Evolutionary conservation across 352 stramenopile species (phyloP).

Genomic region (Phytophthora pisi): DNA sequence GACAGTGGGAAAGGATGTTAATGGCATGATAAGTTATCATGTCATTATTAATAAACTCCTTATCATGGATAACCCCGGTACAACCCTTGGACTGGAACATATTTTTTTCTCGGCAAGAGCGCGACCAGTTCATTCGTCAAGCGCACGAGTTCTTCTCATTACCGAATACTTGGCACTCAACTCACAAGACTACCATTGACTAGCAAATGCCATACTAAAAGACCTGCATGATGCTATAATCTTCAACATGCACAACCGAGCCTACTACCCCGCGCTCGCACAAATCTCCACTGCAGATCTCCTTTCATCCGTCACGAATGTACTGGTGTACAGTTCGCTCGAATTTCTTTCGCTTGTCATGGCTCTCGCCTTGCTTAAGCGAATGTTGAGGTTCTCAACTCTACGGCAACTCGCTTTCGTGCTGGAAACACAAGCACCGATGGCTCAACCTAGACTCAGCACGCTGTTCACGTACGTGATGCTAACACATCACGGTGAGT

Average conservation of each 20-base stretch:
- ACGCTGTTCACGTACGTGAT: slow-evolving; percentile 41
- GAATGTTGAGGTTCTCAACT: slow-evolving; percentile 23
- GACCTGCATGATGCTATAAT: slow-evolving; percentile 18
- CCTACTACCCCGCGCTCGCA: slow-evolving; percentile 22
- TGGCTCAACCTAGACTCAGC: slow-evolving; percentile 35
- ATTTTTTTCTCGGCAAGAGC: slow-evolving; percentile 23
- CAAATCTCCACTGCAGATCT: slow-evolving; percentile 9
- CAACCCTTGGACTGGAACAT: slow-evolving; percentile 7
- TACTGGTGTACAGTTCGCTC: slow-evolving; percentile 30
- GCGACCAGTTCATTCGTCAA: slow-evolving; percentile 32
- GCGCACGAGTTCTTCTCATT: slow-evolving; percentile 40
- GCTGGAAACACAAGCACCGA: slow-evolving; percentile 28
- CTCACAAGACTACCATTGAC: slow-evolving; percentile 3
- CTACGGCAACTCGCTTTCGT: slow-evolving; percentile 43
- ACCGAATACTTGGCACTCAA: slow-evolving; percentile 31
- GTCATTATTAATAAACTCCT: too few relatives aligned
- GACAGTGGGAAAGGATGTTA: neutral
- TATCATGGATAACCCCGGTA: too few relatives aligned
- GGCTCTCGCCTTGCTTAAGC: slow-evolving; percentile 16
- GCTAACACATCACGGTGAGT: slow-evolving; percentile 36
- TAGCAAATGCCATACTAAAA: neutral
- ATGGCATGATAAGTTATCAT: too few relatives aligned
- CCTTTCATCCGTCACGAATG: slow-evolving; percentile 13
- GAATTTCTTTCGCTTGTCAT: slow-evolving; percentile 24
- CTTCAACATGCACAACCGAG: slow-evolving; percentile 36